phyloP scores from a whole-genome alignment of 2,329 filamentous ascomycete species.

The Clonostachys rosea region DNA sequence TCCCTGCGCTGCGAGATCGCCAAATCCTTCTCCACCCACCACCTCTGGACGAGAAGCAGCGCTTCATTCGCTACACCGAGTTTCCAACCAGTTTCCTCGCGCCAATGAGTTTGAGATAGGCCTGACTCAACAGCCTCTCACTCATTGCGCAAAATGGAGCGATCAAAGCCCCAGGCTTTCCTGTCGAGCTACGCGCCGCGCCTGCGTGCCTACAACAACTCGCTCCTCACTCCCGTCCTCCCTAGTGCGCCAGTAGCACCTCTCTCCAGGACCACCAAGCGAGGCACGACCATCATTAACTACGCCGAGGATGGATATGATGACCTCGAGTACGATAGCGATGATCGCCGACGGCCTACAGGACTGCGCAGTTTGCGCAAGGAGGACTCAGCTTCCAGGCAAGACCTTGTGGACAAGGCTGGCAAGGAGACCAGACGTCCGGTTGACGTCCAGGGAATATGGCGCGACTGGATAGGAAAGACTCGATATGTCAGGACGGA shows the following conservation, averaged over 20 bases:
- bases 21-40: no score
- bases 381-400: constrained; percentile 61
- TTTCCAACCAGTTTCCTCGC: no score
- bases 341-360: constrained; percentile 75
- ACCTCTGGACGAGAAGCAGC: no score
- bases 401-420: constrained; percentile 67
- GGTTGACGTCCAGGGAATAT: constrained; percentile 83
- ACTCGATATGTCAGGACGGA: constrained; percentile 50
- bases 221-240: constrained; percentile 80
- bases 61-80: no score
- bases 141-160: constrained; percentile 35
- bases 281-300: constrained; percentile 93
- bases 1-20: no score
- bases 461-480: constrained; percentile 94
- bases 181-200: constrained; percentile 89
- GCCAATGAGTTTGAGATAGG: no score
- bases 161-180: constrained; percentile 71
- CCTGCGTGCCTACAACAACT: constrained; percentile 85
- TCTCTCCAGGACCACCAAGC: constrained; percentile 83
- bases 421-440: constrained; percentile 78
- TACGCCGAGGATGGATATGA: constrained; percentile 97
- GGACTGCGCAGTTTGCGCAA: constrained; percentile 78
- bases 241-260: constrained; percentile 61
- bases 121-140: no score
- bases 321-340: constrained; percentile 68